These are phyloP conservation scores for Thinopyrum elongatum DNA, from an alignment of 176 grass and related monocot species.

Conservation along the genomic window DNA sequence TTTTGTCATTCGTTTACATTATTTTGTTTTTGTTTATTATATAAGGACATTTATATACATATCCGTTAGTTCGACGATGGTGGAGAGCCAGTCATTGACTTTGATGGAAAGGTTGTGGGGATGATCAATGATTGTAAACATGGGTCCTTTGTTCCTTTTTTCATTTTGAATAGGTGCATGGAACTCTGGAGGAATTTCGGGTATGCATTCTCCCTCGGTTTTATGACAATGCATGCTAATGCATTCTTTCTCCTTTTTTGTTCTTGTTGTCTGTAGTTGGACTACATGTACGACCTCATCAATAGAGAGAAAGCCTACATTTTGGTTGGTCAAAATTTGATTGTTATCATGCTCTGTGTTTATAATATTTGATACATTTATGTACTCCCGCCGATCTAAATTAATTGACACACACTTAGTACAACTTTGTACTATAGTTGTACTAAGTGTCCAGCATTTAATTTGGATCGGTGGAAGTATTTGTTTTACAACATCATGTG, in stretches of 20 bases:
- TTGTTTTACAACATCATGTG: not conserved
- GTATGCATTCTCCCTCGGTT: not conserved
- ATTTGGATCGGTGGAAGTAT: too few species aligned
- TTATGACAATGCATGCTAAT: not conserved
- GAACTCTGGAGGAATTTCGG: not conserved
- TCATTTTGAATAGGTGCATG: not conserved
- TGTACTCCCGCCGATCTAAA: too few species aligned
- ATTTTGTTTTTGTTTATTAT: not conserved
- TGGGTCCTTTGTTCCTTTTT: not conserved
- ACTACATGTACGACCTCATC: not conserved
- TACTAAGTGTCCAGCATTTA: too few species aligned
- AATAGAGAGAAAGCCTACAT: not conserved
- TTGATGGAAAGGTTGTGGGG: not conserved
- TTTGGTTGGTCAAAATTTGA: not conserved
- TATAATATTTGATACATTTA: not conserved
- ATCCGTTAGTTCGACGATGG: not conserved
- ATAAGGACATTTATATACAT: not conserved
- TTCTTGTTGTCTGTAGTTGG: not conserved
- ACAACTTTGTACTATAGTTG: too few species aligned
- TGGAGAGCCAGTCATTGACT: not conserved
- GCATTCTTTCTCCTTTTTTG: not conserved
- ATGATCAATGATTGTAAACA: not conserved
- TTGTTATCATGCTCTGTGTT: too few species aligned
- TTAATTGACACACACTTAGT: too few species aligned
- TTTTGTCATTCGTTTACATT: not conserved